These are phyloP conservation scores for Moringa oleifera DNA, from an alignment of 345 rosid genomes.

Conservation along the genomic window DNA sequence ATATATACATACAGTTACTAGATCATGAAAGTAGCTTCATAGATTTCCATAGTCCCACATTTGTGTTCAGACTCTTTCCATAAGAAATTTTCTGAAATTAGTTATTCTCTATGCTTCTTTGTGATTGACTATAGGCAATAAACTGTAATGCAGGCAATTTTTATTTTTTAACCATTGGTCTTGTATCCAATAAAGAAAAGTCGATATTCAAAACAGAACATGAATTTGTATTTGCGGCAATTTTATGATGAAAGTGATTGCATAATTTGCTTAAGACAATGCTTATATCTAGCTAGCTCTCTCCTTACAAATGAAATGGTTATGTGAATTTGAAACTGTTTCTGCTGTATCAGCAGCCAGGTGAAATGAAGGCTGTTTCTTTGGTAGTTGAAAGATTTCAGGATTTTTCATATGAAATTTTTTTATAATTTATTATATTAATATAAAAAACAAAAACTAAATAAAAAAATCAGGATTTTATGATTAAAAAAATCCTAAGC, in stretches of 20 bases:
- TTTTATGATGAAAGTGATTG: neutral
- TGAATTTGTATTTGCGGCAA: neutral
- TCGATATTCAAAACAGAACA: neutral
- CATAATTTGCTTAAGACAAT: neutral
- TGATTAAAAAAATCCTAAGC: too few relatives aligned
- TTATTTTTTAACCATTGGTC: neutral
- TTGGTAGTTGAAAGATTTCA: too few relatives aligned
- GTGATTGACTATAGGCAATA: neutral
- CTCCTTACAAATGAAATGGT: too few relatives aligned
- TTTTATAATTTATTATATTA: too few relatives aligned
- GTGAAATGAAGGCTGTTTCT: too few relatives aligned
- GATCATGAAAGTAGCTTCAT: conserved; percentile 33
- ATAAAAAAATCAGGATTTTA: too few relatives aligned
- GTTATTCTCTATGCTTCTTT: neutral
- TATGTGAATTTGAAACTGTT: too few relatives aligned
- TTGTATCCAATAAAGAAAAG: conserved; percentile 10
- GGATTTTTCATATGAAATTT: too few relatives aligned
- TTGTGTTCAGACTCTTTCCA: conserved; percentile 57
- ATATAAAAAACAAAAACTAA: too few relatives aligned
- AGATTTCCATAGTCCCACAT: conserved; percentile 51
- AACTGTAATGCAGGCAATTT: neutral
- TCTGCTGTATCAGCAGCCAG: too few relatives aligned
- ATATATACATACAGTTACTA: conserved; percentile 45
- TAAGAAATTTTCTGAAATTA: conserved; percentile 16
- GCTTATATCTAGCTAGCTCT: too few relatives aligned